Percentiles rank a stretch among this genome's conserved stretches.
phyloP scores from a whole-genome alignment of 2,329 filamentous ascomycete genomes.

The Diaporthe australafricana region DNA sequence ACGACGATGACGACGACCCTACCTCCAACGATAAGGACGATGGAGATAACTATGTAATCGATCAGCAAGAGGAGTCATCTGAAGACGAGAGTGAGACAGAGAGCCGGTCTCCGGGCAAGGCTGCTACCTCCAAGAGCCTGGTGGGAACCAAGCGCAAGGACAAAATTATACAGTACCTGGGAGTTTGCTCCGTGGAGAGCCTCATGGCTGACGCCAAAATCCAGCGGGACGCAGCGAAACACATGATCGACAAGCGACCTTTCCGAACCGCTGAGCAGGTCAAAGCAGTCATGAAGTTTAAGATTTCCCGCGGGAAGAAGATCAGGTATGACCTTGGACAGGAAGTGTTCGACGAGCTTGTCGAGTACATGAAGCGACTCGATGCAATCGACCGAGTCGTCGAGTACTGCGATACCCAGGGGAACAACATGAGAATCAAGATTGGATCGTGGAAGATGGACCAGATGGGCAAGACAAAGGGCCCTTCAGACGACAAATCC shows the following conservation, averaged over 20 bases:
- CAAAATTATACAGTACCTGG: conserved; percentile 82
- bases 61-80: conserved; percentile 43
- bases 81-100: conserved; percentile 56
- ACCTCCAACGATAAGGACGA: conserved; percentile 33
- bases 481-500: conserved; percentile 43
- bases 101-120: conserved; percentile 39
- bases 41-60: conserved; percentile 29
- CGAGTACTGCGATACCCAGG: conserved; percentile 77
- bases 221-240: conserved; percentile 74
- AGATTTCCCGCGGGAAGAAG: conserved; percentile 56
- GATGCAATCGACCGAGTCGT: conserved; percentile 87
- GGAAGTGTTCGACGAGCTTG: conserved; percentile 61
- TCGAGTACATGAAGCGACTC: conserved; percentile 84
- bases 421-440: conserved; percentile 63
- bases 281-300: conserved; percentile 63
- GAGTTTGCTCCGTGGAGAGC: conserved; percentile 79
- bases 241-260: conserved; percentile 79
- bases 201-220: conserved; percentile 85
- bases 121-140: conserved; percentile 35
- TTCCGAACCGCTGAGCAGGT: conserved; percentile 77
- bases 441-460: conserved; percentile 63
- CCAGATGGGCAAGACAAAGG: conserved; percentile 55
- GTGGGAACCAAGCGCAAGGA: conserved; percentile 49
- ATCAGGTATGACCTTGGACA: conserved; percentile 63
- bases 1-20: conserved; percentile 26